Conservation (phyloP, 2,329 filamentous ascomycete species). For the Apiospora malaysiana region DNA sequence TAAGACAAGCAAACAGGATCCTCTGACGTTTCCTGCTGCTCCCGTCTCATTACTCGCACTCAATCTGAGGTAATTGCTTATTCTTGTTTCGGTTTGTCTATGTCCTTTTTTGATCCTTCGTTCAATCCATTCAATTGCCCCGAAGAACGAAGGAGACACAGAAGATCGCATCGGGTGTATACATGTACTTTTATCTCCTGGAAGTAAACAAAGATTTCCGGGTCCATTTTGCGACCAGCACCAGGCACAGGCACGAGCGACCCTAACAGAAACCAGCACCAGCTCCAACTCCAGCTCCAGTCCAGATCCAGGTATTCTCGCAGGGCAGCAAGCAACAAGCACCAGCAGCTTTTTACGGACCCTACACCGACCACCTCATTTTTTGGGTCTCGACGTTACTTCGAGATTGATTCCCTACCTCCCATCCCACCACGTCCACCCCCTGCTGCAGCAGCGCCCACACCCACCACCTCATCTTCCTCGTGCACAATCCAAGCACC, state of each 20-base stretch:
- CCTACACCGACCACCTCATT: conserved; percentile 16
- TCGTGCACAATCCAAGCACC: conserved; percentile 5
- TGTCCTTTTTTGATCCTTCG: neutral
- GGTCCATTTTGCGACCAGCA: conserved; percentile 5
- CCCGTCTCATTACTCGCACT: neutral
- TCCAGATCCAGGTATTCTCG: neutral
- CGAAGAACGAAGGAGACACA: neutral
- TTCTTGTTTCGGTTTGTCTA: neutral
- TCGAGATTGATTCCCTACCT: conserved; percentile 1
- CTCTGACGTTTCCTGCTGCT: neutral
- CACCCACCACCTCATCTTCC: neutral
- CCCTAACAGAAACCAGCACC: too few relatives aligned
- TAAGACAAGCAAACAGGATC: conserved; percentile 16
- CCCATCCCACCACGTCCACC: neutral
- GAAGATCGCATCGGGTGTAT: neutral
- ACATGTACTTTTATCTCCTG: conserved; percentile 4
- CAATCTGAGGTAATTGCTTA: conserved; percentile 6
- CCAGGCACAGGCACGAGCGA: neutral
- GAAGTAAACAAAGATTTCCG: conserved; percentile 6
- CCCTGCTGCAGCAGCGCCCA: conserved; percentile 15
- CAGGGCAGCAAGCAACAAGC: neutral
- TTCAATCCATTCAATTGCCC: neutral
- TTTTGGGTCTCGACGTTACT: conserved; percentile 18
- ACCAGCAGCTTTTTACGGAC: neutral
- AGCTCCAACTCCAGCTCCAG: too few relatives aligned